Conservation (phyloP, 352 stramenopile genomes). For the Phytophthora kernoviae region DNA sequence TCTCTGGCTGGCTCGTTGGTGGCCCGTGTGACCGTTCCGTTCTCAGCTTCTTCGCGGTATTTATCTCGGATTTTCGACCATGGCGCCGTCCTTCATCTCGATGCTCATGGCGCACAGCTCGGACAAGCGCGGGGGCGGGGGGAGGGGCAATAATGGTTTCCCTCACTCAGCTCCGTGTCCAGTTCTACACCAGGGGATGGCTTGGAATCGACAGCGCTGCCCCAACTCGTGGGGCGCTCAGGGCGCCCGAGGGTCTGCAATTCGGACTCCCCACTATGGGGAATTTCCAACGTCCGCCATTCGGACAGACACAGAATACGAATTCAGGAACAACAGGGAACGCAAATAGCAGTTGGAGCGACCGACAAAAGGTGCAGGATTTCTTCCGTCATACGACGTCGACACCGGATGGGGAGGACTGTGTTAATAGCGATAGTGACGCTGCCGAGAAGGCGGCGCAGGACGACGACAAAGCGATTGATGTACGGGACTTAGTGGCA, state of each 20-base stretch:
- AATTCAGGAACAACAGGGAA: not conserved
- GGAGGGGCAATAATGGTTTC: not conserved
- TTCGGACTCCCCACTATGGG: constrained; percentile 34
- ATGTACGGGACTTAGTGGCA: constrained; percentile 56
- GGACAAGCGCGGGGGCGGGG: constrained; percentile 17
- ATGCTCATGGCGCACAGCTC: constrained; percentile 48
- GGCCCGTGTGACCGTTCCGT: constrained; percentile 13
- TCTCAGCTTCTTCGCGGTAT: constrained; percentile 18
- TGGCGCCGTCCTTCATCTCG: constrained; percentile 68
- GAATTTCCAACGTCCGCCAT: constrained; percentile 25
- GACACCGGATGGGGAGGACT: constrained; percentile 1
- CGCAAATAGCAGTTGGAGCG: constrained; percentile 37
- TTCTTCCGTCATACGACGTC: constrained; percentile 59
- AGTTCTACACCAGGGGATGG: not conserved
- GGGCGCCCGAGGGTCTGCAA: constrained; percentile 33
- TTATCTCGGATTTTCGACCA: constrained; percentile 33
- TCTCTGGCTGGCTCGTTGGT: not conserved
- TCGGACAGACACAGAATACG: constrained; percentile 19
- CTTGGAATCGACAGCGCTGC: constrained; percentile 15
- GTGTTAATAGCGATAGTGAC: not conserved
- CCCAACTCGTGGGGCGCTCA: constrained; percentile 25
- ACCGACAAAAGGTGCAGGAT: constrained; percentile 60
- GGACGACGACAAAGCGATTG: constrained; percentile 61
- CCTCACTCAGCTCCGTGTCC: constrained; percentile 13
- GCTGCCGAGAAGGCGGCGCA: constrained; percentile 32